Evolutionary conservation across 331 rosid genomes (phyloP).

Genomic region (Phaseolus coccineus): DNA sequence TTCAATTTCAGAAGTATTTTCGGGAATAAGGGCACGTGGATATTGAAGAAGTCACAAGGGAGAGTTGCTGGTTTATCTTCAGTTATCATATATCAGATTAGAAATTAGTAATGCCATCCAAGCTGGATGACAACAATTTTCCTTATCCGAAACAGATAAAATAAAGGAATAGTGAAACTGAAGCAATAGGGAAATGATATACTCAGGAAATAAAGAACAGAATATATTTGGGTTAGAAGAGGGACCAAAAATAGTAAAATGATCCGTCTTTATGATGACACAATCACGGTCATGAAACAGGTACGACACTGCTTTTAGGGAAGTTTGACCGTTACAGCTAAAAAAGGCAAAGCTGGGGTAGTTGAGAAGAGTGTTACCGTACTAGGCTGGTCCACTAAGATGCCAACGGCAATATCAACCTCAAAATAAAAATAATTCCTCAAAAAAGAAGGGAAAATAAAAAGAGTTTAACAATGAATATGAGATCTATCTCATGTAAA

Average conservation of each 20-base stretch:
- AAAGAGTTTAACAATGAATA: background rate
- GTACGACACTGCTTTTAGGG: conserved; percentile 36
- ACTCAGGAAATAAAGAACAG: conserved; percentile 21
- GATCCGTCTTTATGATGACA: conserved; percentile 28
- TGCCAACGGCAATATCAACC: conserved; percentile 18
- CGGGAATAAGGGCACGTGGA: background rate
- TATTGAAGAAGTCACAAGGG: background rate
- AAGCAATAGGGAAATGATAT: conserved; percentile 41
- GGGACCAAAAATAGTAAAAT: conserved; percentile 15
- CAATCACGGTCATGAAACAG: conserved; percentile 23
- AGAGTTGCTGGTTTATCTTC: conserved; percentile 16
- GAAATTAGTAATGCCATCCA: conserved; percentile 2
- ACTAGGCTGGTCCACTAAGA: conserved; percentile 16
- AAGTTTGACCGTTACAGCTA: conserved; percentile 36
- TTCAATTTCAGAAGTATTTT: background rate
- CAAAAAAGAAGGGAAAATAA: background rate
- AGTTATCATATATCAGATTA: conserved; percentile 10
- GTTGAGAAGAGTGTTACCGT: background rate
- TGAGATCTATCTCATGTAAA: background rate
- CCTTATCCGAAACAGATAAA: conserved; percentile 22
- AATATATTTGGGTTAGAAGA: conserved; percentile 7
- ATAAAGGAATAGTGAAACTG: conserved; percentile 24
- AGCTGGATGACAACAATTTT: conserved; percentile 24
- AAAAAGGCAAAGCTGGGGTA: conserved; percentile 20
- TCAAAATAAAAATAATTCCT: conserved; percentile 24